phyloP scores from a whole-genome alignment of 306 rosid species.

The Prunus mira region DNA sequence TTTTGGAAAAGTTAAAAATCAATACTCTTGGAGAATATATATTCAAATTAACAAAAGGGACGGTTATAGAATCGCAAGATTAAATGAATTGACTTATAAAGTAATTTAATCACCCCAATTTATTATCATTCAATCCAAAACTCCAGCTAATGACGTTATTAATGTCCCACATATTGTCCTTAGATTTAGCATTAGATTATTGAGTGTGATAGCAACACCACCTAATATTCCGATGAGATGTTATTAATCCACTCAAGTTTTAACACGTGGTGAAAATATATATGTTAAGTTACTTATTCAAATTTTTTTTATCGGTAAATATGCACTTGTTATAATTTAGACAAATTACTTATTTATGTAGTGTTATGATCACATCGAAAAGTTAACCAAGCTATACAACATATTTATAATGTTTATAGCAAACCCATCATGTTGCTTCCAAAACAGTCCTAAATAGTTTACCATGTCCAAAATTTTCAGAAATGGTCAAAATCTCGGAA shows the following conservation, averaged over 20 bases:
- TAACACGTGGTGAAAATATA: not conserved
- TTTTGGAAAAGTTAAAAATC: not conserved
- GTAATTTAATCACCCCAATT: not conserved
- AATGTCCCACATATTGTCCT: not conserved
- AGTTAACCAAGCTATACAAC: too few relatives aligned
- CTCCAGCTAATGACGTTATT: not conserved
- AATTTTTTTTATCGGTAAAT: too few relatives aligned
- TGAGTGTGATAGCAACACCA: not conserved
- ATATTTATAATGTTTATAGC: not conserved
- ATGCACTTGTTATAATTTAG: not conserved
- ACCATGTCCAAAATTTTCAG: not conserved
- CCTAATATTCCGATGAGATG: not conserved
- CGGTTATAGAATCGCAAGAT: not conserved
- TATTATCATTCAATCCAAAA: not conserved
- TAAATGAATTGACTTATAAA: not conserved
- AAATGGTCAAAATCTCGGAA: conserved; percentile 3
- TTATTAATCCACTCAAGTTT: not conserved
- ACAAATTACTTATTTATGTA: not conserved
- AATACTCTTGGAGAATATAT: not conserved
- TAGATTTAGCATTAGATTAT: not conserved
- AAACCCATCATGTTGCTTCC: not conserved
- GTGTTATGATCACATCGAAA: too few relatives aligned
- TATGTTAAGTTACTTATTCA: too few relatives aligned
- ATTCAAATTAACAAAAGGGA: not conserved
- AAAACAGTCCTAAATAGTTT: not conserved